Evolutionary conservation across 139 green algal species (phyloP).

Genomic region (Asterochloris erici): DNA sequence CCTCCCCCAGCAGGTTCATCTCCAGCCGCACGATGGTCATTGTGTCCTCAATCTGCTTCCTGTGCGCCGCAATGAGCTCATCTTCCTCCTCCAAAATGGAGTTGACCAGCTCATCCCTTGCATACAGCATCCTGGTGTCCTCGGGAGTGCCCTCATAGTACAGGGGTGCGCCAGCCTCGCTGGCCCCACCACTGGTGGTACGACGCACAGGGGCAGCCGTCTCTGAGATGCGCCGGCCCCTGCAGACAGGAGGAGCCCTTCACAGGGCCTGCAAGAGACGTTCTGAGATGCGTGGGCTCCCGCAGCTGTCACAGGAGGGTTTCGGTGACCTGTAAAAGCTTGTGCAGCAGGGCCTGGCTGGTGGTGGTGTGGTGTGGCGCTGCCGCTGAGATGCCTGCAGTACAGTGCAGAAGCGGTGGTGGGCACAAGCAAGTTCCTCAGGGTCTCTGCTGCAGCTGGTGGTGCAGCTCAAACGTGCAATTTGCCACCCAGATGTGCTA

Average conservation of each 20-base stretch:
- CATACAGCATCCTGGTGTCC: slow-evolving; percentile 23
- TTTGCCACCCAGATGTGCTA: too few species aligned
- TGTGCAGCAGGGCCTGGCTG: too few species aligned
- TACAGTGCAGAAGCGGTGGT: too few species aligned
- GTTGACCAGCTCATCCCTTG: slow-evolving; percentile 67
- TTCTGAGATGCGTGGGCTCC: too few species aligned
- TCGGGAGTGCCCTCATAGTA: slow-evolving; percentile 14
- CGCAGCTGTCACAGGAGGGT: too few species aligned
- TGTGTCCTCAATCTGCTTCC: slow-evolving; percentile 80
- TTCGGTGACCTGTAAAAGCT: too few species aligned
- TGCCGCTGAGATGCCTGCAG: too few species aligned
- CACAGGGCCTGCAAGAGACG: too few species aligned
- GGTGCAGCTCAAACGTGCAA: too few species aligned
- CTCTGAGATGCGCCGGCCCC: not conserved
- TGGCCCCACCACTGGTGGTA: slow-evolving; percentile 6
- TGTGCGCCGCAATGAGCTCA: slow-evolving; percentile 82
- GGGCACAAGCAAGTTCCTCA: too few species aligned
- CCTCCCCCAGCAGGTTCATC: slow-evolving; percentile 61
- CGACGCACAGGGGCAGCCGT: slow-evolving; percentile 1
- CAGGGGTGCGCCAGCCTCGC: not conserved
- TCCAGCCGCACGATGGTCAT: slow-evolving; percentile 83
- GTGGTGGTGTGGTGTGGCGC: too few species aligned
- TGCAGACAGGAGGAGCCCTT: not conserved
- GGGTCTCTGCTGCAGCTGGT: too few species aligned
- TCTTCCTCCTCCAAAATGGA: slow-evolving; percentile 86